Evolutionary conservation across 2,329 filamentous ascomycete genomes (phyloP), one percentile per base, ranked within the genome.

Genomic region (Ophiocordyceps robertsii): DNA sequence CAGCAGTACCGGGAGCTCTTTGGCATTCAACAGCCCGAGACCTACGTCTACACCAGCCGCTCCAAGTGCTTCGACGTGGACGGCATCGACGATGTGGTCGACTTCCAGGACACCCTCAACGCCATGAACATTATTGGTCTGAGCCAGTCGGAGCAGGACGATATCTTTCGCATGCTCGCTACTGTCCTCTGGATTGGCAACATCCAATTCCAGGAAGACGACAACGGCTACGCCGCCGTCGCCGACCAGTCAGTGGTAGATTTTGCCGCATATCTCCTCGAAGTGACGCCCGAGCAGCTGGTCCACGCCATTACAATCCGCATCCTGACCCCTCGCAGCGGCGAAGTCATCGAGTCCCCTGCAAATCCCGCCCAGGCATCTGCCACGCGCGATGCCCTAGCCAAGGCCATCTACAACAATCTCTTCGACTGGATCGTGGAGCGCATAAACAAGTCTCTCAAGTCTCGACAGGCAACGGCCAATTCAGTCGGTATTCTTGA

Each of bases 381-480:
- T 33, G 79, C 92, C 29, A 93, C 93, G 8, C 78, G 89, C 51
- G 92, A 98, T 65, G 92, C 89, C 11, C 68, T 98, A 40, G 78
- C 90, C 46, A 96, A 92, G 70, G 89, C 82, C n/a, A 88, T 98
- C 44, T 98, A 98, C 65, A 84, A 84, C 70, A 95, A 95, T 58
- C 75, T 98, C 43, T 98, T 98, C 54, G 90, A 98, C 63, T 98
- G 92, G 92, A 96, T 98, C 50, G 89, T 96, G 17, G 77, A 83
- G 54, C 82, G 92, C 51, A 81, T 96, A 51, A 96, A 96, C 63
- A 76, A 81, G 50, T 95, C 90, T 5, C 66, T 96, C 46, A 81
- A 85, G 60, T 84, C 90, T 17, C 77, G 80, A 48, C 83, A 85
- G 39, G 66, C 77, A 0, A 75, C 89, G 4, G 68, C 77, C 36